Base-by-base conservation (phyloP, 345 rosid species). In the Psidium guajava region DNA sequence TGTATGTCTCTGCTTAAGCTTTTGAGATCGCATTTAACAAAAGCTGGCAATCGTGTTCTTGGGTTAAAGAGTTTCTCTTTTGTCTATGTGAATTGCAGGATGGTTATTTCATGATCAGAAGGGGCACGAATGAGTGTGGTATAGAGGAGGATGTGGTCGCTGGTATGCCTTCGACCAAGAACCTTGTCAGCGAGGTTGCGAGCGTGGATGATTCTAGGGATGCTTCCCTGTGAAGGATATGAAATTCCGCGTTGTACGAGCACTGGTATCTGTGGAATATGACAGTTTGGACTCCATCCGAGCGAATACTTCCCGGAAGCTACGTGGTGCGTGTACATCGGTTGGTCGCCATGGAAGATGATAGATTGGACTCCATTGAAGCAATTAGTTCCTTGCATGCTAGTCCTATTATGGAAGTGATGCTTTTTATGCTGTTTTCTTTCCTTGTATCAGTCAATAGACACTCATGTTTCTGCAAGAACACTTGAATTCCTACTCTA, bases 61-160 rank as follows among this genome's bases (percentile, higher is more conserved):
- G 28, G n/a, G 16, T 42, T 27, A 22, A 28, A 11, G 54, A 56
- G 64, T 69, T 74, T 50, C 21, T 20, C 15, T 54, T 28, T 54
- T 28, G 55, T 54, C 36, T 49, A 47, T 54, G 20, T 87, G 87
- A 85, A 28, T 47, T 83, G 85, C 95, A 97, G 99, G 96, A 97
- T 83, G 98, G 98, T 77, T 96, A 91, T 88, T 96, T 97, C 93
- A 94, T 86, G 96, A 96, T 97, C 32, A 92, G 88, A 86, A 96
- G 98, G 89, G 98, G 98, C 87, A 89, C 95, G 52, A 93, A 95
- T 77, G 99, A 97, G 88, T 97, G 98, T 85, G 98, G 96, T 16
- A 93, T 96, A 77, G 99, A 97, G 90, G 94, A 85, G 25, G 96
- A 91, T 32, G 96, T 88, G 40, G 94, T 96, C 86, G 96, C 93